These are phyloP conservation scores for Beauveria australis DNA, from an alignment of 2,329 filamentous ascomycete genomes.

Conservation along the genomic window DNA sequence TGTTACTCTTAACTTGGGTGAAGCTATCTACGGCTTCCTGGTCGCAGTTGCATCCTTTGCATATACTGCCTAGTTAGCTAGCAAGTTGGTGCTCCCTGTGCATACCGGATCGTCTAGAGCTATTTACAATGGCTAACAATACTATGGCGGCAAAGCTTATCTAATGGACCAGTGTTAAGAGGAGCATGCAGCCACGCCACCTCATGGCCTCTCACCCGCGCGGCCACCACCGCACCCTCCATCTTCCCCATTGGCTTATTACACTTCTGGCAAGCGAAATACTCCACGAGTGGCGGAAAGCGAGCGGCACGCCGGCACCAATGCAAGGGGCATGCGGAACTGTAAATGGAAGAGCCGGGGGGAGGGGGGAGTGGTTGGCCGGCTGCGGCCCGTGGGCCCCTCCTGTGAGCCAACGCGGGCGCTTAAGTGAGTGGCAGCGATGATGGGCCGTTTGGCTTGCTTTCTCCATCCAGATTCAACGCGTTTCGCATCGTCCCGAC, in stretches of 20 bases:
- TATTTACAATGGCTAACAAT: background rate
- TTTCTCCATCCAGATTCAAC: background rate
- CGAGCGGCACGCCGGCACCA: background rate
- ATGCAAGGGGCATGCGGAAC: constrained; percentile 1
- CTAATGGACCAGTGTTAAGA: background rate
- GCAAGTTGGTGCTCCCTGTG: too few relatives aligned
- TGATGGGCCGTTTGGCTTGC: background rate
- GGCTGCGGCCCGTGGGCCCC: background rate
- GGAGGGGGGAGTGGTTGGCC: background rate
- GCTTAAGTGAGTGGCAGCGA: background rate
- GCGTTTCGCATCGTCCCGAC: constrained; percentile 9
- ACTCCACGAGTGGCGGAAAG: background rate
- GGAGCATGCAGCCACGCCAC: background rate
- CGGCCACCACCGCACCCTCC: too few relatives aligned
- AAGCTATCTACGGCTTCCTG: background rate
- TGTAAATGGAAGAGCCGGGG: background rate
- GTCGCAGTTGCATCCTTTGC: background rate
- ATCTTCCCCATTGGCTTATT: background rate
- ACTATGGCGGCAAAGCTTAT: background rate
- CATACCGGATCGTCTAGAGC: background rate
- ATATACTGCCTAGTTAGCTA: too few relatives aligned
- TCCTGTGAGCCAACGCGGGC: background rate
- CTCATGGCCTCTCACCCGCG: background rate
- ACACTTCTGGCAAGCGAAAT: background rate
- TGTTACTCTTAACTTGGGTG: background rate